Evolutionary conservation across 441 rosid genomes (phyloP).

Genomic region (Adansonia madagascariensis): DNA sequence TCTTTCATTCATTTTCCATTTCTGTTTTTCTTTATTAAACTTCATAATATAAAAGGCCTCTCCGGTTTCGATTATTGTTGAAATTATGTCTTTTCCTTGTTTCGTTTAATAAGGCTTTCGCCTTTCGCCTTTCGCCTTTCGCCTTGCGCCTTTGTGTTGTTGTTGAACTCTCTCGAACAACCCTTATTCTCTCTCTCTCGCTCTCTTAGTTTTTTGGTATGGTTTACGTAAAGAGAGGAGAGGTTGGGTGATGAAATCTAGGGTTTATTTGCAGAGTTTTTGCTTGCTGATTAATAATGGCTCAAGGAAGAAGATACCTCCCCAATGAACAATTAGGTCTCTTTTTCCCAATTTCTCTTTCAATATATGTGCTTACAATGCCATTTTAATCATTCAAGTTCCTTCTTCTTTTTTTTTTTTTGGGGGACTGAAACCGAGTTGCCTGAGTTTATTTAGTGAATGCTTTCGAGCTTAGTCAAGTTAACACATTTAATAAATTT

Average conservation of each 20-base stretch:
- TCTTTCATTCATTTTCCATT: neutral
- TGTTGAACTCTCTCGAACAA: neutral
- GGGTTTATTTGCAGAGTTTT: conserved; percentile 19
- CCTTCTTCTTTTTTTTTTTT: neutral
- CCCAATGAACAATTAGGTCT: conserved; percentile 44
- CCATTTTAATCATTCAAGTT: conserved; percentile 1
- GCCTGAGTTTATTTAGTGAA: neutral
- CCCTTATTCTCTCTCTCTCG: too few species aligned
- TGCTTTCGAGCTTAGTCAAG: neutral
- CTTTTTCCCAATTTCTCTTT: neutral
- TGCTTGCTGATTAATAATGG: conserved; percentile 35
- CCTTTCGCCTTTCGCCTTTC: conserved; percentile 2
- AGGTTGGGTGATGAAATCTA: conserved; percentile 28
- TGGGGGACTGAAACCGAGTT: neutral
- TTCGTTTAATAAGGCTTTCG: neutral
- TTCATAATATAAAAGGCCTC: neutral
- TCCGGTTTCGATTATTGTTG: neutral
- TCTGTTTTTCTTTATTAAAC: neutral
- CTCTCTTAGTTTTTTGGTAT: neutral
- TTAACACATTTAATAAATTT: neutral
- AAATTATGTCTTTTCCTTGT: neutral
- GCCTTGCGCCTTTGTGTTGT: neutral
- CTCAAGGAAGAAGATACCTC: conserved; percentile 46
- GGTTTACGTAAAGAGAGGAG: neutral
- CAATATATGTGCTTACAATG: neutral